Conservation (phyloP, 768 basidiomycete species). For the Ramaria rubella region DNA sequence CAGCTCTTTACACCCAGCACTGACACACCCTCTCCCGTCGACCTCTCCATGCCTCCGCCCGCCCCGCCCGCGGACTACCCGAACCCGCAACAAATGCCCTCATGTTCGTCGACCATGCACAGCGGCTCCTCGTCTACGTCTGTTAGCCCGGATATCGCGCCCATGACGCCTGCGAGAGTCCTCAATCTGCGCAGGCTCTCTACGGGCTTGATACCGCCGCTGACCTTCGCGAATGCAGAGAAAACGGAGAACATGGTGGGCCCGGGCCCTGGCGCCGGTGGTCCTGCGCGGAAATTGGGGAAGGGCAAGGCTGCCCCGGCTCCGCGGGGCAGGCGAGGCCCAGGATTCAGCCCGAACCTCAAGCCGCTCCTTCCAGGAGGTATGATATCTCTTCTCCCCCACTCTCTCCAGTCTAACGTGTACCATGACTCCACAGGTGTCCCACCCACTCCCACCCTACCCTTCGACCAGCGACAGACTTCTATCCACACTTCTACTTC, state of each 20-base stretch:
- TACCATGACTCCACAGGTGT: slow-evolving; percentile 26
- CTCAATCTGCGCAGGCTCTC: slow-evolving; percentile 76
- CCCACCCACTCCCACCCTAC: slow-evolving; percentile 19
- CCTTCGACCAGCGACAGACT: slow-evolving; percentile 19
- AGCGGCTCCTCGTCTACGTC: background rate
- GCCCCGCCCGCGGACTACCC: slow-evolving; percentile 33
- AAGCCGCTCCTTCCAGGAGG: slow-evolving; percentile 71
- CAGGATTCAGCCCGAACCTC: slow-evolving; percentile 45
- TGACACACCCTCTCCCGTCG: slow-evolving; percentile 82
- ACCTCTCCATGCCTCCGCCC: slow-evolving; percentile 84
- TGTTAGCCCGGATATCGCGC: slow-evolving; percentile 42
- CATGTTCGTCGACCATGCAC: background rate
- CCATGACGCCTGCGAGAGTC: slow-evolving; percentile 87
- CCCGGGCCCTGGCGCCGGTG: slow-evolving; percentile 16
- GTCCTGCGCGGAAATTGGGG: background rate
- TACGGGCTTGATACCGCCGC: slow-evolving; percentile 35
- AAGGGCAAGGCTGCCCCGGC: background rate
- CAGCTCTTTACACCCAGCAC: slow-evolving; percentile 13
- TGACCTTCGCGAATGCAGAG: slow-evolving; percentile 11
- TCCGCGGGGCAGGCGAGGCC: slow-evolving; percentile 23
- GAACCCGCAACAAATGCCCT: slow-evolving; percentile 14
- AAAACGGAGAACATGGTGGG: slow-evolving; percentile 20
- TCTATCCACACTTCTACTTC: slow-evolving; percentile 34
- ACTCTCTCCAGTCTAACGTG: slow-evolving; percentile 4
- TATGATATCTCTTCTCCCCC: slow-evolving; percentile 14